These are phyloP conservation scores for Yamadazyma atmosphaerica DNA, from an alignment of 1,139 yeast genomes.

Conservation along the genomic window DNA sequence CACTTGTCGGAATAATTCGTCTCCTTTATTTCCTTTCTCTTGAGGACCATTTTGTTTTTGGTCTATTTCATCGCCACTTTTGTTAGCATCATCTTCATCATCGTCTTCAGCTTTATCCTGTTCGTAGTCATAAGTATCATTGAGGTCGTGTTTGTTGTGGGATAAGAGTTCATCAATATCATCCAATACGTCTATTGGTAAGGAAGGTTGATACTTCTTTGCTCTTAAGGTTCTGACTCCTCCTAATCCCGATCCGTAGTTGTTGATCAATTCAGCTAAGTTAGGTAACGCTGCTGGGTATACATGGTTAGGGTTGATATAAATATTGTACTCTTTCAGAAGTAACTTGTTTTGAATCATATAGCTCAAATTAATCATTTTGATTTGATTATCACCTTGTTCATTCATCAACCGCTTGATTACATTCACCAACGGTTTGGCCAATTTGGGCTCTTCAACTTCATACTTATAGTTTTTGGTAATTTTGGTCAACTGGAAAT, in stretches of 20 bases:
- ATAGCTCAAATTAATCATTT: conserved; percentile 35
- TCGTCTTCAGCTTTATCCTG: conserved; percentile 18
- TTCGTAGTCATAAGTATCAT: conserved; percentile 42
- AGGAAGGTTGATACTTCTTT: conserved; percentile 57
- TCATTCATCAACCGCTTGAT: conserved; percentile 35
- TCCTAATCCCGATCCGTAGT: conserved; percentile 64
- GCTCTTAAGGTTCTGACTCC: conserved; percentile 48
- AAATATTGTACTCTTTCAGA: conserved; percentile 42
- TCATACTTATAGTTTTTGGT: conserved; percentile 83
- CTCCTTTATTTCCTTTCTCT: conserved; percentile 35
- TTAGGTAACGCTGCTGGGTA: conserved; percentile 61
- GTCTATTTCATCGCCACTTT: too few relatives aligned
- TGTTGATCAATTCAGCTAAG: conserved; percentile 54
- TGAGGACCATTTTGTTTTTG: conserved; percentile 2
- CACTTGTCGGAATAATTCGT: conserved; percentile 50
- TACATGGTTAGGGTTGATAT: conserved; percentile 49
- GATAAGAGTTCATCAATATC: conserved; percentile 57
- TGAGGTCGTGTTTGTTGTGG: conserved; percentile 30
- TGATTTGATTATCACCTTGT: conserved; percentile 40
- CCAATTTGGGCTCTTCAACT: conserved; percentile 66
- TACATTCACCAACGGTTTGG: conserved; percentile 45
- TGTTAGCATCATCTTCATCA: conserved; percentile 12
- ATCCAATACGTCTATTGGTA: conserved; percentile 62
- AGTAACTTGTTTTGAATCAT: conserved; percentile 45
- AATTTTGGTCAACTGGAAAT: conserved; percentile 68